A percentile compares a stretch with the other conserved stretches of the same genome.
These are phyloP conservation scores for Filobasidium floriforme DNA, from an alignment of 768 basidiomycete species.

Conservation along the genomic window DNA sequence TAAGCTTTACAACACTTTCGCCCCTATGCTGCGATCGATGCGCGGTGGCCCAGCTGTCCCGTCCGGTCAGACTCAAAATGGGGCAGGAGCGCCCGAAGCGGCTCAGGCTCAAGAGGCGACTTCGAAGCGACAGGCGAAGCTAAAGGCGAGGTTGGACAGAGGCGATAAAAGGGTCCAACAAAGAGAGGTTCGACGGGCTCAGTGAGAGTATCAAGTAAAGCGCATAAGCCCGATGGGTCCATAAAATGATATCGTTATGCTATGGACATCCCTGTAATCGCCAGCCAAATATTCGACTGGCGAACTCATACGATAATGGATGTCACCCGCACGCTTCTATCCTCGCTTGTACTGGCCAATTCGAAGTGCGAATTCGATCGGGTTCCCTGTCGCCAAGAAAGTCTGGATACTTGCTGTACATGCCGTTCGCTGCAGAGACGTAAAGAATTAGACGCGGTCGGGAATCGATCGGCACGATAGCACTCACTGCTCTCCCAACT, in stretches of 20 bases:
- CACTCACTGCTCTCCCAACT: slow-evolving; percentile 28
- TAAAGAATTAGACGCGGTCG: slow-evolving; percentile 49
- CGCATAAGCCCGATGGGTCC: background rate
- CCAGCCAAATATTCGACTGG: no score
- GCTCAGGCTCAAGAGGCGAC: slow-evolving; percentile 19
- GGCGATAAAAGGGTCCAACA: slow-evolving; percentile 44
- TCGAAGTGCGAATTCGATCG: slow-evolving; percentile 36
- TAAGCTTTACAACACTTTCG: slow-evolving; percentile 35
- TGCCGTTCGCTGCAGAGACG: slow-evolving; percentile 58
- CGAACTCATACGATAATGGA: no score
- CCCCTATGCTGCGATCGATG: slow-evolving; percentile 34
- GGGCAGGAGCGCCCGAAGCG: slow-evolving; percentile 9
- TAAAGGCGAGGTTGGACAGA: slow-evolving; percentile 40
- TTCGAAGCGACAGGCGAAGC: slow-evolving; percentile 39
- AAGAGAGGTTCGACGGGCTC: slow-evolving; percentile 18
- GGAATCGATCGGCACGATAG: slow-evolving; percentile 24
- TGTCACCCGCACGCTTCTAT: slow-evolving; percentile 71
- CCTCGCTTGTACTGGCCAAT: slow-evolving; percentile 84
- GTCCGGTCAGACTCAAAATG: background rate
- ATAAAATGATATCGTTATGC: no score
- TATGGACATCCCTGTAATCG: no score
- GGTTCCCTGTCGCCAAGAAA: slow-evolving; percentile 63
- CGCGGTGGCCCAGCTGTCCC: slow-evolving; percentile 19
- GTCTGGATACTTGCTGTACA: slow-evolving; percentile 65
- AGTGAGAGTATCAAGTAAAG: background rate